Evolutionary conservation across 257 asterid genomes (phyloP).

Genomic region (Mentha longifolia): DNA sequence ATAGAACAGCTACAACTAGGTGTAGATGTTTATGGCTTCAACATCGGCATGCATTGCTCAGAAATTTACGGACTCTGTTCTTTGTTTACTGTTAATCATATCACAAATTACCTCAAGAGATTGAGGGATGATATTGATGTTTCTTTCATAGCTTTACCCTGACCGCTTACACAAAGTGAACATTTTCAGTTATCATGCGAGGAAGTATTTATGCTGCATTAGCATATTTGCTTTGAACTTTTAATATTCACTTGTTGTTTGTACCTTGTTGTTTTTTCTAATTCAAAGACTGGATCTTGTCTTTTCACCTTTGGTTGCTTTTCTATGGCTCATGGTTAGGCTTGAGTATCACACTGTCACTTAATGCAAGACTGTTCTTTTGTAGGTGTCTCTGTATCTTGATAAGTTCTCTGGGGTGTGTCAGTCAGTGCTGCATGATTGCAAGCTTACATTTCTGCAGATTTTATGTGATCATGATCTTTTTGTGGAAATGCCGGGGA

Average conservation of each 20-base stretch:
- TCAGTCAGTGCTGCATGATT: conserved; percentile 91
- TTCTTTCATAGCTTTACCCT: neutral
- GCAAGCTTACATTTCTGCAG: conserved; percentile 96
- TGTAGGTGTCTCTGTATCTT: conserved; percentile 94
- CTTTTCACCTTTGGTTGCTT: conserved; percentile 15
- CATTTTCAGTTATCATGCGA: neutral
- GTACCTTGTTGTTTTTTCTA: neutral
- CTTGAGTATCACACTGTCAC: conserved; percentile 3
- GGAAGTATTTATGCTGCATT: neutral
- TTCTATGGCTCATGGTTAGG: conserved; percentile 12
- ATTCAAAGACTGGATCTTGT: conserved; percentile 8
- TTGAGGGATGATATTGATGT: neutral
- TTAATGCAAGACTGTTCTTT: conserved; percentile 34
- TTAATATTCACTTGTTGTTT: neutral
- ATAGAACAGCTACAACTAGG: neutral
- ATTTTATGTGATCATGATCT: conserved; percentile 98
- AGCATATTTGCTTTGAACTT: neutral
- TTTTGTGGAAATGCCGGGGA: conserved; percentile 99
- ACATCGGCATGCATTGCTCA: neutral
- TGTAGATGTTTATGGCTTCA: neutral
- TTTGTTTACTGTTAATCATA: neutral
- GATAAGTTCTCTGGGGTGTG: conserved; percentile 99
- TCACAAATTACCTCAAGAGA: neutral
- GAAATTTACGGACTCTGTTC: neutral
- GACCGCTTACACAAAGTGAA: neutral